Percentiles rank a stretch among this genome's conserved stretches.
Evolutionary conservation across 2,329 filamentous ascomycete species (phyloP).

Genomic region (Claviceps sorghi): DNA sequence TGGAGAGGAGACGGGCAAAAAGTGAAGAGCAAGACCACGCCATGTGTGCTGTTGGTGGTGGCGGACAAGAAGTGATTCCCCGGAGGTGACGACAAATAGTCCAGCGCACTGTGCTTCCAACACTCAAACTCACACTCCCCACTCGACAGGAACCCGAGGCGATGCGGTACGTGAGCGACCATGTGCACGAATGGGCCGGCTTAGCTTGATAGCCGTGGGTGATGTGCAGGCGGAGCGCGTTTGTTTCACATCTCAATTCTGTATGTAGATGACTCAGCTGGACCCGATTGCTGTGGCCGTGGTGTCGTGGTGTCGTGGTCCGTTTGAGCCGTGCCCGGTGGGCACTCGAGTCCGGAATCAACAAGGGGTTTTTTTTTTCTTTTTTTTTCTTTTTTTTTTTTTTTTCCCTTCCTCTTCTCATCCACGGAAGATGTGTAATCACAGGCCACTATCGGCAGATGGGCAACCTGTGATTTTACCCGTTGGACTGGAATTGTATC

Average conservation of each 20-base stretch:
- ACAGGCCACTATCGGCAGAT: too few species aligned
- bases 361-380: neutral
- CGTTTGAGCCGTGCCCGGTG: neutral
- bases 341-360: neutral
- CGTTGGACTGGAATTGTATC: too few species aligned
- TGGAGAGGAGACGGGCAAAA: constrained; percentile 9
- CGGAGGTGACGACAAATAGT: too few species aligned
- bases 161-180: neutral
- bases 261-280: neutral
- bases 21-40: neutral
- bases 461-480: too few species aligned
- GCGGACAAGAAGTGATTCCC: too few species aligned
- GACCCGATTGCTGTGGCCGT: neutral
- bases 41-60: too few species aligned
- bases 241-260: neutral
- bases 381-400: neutral
- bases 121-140: too few species aligned
- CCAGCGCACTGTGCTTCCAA: too few species aligned
- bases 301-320: too few species aligned
- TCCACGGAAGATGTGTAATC: too few species aligned
- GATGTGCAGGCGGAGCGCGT: neutral
- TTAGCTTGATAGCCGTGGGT: neutral
- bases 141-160: too few species aligned
- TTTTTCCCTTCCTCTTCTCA: neutral
- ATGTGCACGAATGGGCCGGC: neutral